Conservation (phyloP, 1,284 basidiomycete genomes). For the Tilletiaria anomala region DNA sequence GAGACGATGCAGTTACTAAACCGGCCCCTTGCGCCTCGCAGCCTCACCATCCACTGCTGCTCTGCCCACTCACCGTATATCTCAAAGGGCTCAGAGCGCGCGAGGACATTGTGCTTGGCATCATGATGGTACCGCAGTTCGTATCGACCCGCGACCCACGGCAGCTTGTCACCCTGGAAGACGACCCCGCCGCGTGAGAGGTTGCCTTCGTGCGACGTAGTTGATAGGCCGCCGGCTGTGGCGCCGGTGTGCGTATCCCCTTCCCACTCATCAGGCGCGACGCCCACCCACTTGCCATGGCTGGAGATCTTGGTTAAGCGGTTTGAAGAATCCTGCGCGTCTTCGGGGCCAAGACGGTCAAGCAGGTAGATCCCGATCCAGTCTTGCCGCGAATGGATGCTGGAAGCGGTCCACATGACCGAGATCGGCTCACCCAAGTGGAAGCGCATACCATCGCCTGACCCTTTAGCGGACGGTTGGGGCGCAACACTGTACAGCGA, state of each 20-base stretch:
- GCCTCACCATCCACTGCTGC: too few relatives aligned
- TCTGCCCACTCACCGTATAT: constrained; percentile 71
- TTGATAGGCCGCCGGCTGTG: not conserved
- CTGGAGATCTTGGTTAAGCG: constrained; percentile 62
- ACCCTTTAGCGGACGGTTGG: not conserved
- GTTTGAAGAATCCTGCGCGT: constrained; percentile 6
- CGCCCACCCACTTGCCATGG: constrained; percentile 79
- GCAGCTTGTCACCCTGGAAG: constrained; percentile 46
- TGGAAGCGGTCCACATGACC: constrained; percentile 73
- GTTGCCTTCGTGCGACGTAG: not conserved
- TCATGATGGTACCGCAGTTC: constrained; percentile 53
- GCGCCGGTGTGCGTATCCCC: constrained; percentile 50
- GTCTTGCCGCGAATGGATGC: constrained; percentile 76
- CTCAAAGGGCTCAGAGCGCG: constrained; percentile 64
- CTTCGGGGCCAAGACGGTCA: constrained; percentile 5
- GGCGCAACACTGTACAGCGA: constrained; percentile 12
- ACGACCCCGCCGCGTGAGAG: constrained; percentile 6
- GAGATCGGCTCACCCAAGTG: constrained; percentile 79
- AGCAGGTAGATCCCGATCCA: constrained; percentile 80
- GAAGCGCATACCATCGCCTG: too few relatives aligned
- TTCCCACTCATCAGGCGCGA: constrained; percentile 82
- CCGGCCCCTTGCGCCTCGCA: too few relatives aligned
- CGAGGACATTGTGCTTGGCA: constrained; percentile 87
- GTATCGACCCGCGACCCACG: constrained; percentile 73
- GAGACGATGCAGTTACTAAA: too few relatives aligned